These are phyloP conservation scores for Globisporangium parvum DNA, from an alignment of 352 stramenopile genomes.

Conservation along the genomic window DNA sequence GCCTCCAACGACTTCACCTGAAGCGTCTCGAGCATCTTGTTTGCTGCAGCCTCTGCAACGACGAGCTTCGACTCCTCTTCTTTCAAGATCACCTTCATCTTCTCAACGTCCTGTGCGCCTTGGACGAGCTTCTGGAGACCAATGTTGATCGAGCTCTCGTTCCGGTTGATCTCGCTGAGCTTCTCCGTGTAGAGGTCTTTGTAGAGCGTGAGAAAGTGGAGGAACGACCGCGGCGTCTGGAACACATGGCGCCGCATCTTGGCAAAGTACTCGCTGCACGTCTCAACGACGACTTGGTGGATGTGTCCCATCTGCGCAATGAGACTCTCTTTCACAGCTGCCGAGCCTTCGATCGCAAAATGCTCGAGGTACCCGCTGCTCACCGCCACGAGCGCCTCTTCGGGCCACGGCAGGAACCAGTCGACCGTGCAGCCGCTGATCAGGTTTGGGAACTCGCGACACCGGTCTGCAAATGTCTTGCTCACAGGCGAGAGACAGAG, in stretches of 20 bases:
- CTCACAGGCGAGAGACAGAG: conserved; percentile 87
- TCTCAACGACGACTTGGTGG: conserved; percentile 69
- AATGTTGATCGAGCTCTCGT: conserved; percentile 79
- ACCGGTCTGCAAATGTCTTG: conserved; percentile 65
- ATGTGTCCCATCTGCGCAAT: conserved; percentile 67
- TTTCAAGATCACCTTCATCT: conserved; percentile 86
- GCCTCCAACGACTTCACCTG: conserved; percentile 78
- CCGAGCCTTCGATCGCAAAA: conserved; percentile 57
- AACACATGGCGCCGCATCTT: conserved; percentile 83
- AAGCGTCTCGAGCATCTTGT: conserved; percentile 77
- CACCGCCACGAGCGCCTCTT: conserved; percentile 82
- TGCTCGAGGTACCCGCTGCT: conserved; percentile 68
- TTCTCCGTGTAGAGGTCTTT: conserved; percentile 73
- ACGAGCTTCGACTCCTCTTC: conserved; percentile 87
- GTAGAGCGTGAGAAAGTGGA: conserved; percentile 85
- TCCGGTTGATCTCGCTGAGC: conserved; percentile 65
- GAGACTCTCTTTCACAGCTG: conserved; percentile 52
- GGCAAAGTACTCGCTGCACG: conserved; percentile 62
- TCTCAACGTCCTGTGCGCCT: conserved; percentile 83
- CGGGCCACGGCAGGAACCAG: conserved; percentile 89
- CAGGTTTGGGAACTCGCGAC: conserved; percentile 85
- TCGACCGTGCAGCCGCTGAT: conserved; percentile 86
- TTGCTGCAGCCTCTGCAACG: conserved; percentile 70
- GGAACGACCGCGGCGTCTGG: conserved; percentile 84
- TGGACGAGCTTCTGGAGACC: conserved; percentile 87